Evolutionary conservation across 1,139 yeast genomes (phyloP), one percentile per base, ranked within the genome.

Genomic region (Diutina catenulata): DNA sequence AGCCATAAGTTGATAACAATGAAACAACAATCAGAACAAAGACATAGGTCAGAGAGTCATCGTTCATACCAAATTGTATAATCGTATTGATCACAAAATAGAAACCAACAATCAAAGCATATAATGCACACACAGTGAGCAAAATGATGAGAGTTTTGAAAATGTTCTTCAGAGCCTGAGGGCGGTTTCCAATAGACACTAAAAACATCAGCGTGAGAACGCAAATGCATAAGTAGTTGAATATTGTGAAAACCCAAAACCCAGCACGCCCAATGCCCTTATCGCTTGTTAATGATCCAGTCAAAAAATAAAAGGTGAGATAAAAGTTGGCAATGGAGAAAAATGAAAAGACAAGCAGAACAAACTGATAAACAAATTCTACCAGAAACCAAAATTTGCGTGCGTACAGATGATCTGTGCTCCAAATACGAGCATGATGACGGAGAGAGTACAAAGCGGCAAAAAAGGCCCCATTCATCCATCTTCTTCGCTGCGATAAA

Each of bases 401-500:
- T 7, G 75, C 55, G 16, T 62, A 48, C 2, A 94, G 80, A 56
- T 91, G 98, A 49, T 78, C 91, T 0, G 98, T 88, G 38, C 63
- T 54, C 94, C 95, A 88, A 37, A 91, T 77, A 50, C 79, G 83
- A 42, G 68, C 68, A 54, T 80, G 80, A 53, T 87, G 87, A 18
- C 82, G 56, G 52, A 83, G 84, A 0, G 96, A 79, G 53, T 81
- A 91, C 42, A 91, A 62, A 1, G 97, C 97, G 2, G 98, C 97
- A 61, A 91, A 91, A 52, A 88, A 76, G 0, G 98, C 95, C 62
- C 98, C 98, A 56, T 91, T 91, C 40, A 91, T 74, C 98, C 98
- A 91, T 62, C 98, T 77, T 63, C 98, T 76, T 64, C 98, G 77
- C 60, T 91, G 98, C 13, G 94, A 78, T 42, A 91, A 76, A 53